Evolutionary conservation across 768 basidiomycete genomes (phyloP).

Genomic region (Suillus subluteus): DNA sequence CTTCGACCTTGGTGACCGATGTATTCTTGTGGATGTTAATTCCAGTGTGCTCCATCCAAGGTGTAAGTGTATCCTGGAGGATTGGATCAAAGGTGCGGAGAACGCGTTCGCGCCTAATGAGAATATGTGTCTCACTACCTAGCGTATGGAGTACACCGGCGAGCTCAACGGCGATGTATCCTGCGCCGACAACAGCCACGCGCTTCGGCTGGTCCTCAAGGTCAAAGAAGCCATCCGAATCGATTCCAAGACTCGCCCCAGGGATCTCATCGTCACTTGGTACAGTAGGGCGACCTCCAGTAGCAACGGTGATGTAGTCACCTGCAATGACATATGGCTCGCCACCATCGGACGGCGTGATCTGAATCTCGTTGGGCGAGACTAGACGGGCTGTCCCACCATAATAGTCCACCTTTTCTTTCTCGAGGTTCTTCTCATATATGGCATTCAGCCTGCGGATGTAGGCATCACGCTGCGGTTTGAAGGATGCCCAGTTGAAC

Average conservation of each 20-base stretch:
- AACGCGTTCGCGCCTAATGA: conserved; percentile 90
- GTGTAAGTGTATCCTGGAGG: conserved; percentile 80
- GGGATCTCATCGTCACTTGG: conserved; percentile 83
- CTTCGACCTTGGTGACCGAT: conserved; percentile 76
- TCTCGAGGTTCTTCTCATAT: conserved; percentile 87
- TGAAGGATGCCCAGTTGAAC: conserved; percentile 92
- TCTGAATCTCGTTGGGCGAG: conserved; percentile 70
- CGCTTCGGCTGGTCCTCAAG: conserved; percentile 89
- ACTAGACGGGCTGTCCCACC: conserved; percentile 75
- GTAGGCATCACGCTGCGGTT: conserved; percentile 94
- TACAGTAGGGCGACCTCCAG: conserved; percentile 82
- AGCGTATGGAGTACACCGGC: conserved; percentile 92
- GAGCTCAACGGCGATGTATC: conserved; percentile 97
- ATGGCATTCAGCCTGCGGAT: conserved; percentile 88
- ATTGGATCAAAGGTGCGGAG: conserved; percentile 91
- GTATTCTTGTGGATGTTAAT: conserved; percentile 82
- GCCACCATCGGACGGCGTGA: conserved; percentile 67
- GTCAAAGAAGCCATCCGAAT: conserved; percentile 96
- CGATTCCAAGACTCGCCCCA: conserved; percentile 87
- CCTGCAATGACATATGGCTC: conserved; percentile 71
- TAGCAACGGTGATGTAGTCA: conserved; percentile 82
- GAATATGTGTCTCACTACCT: conserved; percentile 88
- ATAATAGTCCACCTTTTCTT: conserved; percentile 88
- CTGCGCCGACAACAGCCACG: conserved; percentile 94
- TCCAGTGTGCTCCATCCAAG: conserved; percentile 96